Evolutionary conservation across 129 eudicot species (phyloP).

Genomic region (Lactuca sativa): DNA sequence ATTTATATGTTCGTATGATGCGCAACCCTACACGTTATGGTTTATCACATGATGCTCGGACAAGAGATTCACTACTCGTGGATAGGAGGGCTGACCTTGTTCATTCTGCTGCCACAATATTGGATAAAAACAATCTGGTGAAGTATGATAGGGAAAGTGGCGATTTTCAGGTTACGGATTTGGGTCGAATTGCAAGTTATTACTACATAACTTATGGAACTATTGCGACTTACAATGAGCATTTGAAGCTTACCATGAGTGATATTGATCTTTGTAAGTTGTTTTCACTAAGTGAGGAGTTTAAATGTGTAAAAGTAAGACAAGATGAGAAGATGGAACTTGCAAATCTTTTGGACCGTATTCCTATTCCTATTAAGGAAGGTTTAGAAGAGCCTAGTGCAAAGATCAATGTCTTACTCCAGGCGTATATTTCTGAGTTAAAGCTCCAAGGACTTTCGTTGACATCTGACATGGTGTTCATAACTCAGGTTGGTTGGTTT

Average conservation of each 20-base stretch:
- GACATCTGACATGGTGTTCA: constrained; percentile 93
- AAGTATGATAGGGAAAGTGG: constrained; percentile 96
- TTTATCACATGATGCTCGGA: constrained; percentile 61
- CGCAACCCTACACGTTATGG: constrained; percentile 86
- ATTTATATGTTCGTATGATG: constrained; percentile 82
- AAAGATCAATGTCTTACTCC: constrained; percentile 85
- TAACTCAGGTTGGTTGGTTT: constrained; percentile 81
- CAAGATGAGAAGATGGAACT: constrained; percentile 98
- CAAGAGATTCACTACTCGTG: constrained; percentile 44
- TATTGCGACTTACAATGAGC: constrained; percentile 91
- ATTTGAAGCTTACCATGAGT: constrained; percentile 96
- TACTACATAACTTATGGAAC: constrained; percentile 93
- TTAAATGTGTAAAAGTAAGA: constrained; percentile 87
- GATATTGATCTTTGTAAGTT: constrained; percentile 91
- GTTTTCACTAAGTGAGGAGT: constrained; percentile 96
- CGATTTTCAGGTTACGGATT: constrained; percentile 88
- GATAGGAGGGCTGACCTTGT: constrained; percentile 95
- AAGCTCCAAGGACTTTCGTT: constrained; percentile 90
- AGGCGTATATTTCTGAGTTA: constrained; percentile 85
- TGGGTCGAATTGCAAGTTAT: constrained; percentile 97
- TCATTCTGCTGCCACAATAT: constrained; percentile 82
- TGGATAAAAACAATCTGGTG: constrained; percentile 84
- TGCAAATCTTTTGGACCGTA: constrained; percentile 88
- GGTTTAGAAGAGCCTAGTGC: constrained; percentile 95
- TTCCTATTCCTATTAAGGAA: constrained; percentile 92